Percentiles rank a stretch among this genome's conserved stretches.
phyloP scores from a whole-genome alignment of 1,139 yeast genomes.

The Sporopachydermia cereana region DNA sequence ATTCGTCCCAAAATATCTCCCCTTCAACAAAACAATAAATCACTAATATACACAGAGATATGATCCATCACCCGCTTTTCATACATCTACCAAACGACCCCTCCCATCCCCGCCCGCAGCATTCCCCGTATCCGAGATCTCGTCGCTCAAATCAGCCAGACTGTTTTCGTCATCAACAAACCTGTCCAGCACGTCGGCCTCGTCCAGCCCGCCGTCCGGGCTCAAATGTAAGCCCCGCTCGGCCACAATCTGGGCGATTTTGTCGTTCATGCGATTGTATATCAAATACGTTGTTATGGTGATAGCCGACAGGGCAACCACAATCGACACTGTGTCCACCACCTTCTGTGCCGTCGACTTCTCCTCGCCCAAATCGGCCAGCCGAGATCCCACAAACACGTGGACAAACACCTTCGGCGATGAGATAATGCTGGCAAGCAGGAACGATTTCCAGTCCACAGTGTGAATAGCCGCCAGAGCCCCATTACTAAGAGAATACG shows the following conservation, averaged over 20 bases:
- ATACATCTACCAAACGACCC: too few relatives aligned
- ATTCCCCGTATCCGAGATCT: too few relatives aligned
- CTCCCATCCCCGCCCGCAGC: too few relatives aligned
- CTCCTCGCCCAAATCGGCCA: slow-evolving; percentile 58
- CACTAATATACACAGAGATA: too few relatives aligned
- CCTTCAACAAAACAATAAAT: too few relatives aligned
- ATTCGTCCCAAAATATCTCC: too few relatives aligned
- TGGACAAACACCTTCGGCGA: slow-evolving; percentile 75
- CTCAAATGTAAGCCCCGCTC: slow-evolving; percentile 21
- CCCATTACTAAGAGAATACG: slow-evolving; percentile 86
- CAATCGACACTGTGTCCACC: slow-evolving; percentile 52
- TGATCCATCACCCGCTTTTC: too few relatives aligned
- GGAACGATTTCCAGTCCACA: slow-evolving; percentile 46
- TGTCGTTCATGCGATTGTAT: slow-evolving; percentile 36
- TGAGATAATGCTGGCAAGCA: slow-evolving; percentile 60
- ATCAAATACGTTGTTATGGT: slow-evolving; percentile 57
- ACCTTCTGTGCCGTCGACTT: slow-evolving; percentile 40
- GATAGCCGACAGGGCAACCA: slow-evolving; percentile 46
- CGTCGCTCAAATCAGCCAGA: too few relatives aligned
- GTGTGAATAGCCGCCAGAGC: slow-evolving; percentile 83
- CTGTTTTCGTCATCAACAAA: too few relatives aligned
- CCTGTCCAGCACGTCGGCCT: slow-evolving; percentile 10
- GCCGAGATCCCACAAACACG: slow-evolving; percentile 67
- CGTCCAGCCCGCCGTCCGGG: slow-evolving; percentile 12
- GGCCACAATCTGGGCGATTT: slow-evolving; percentile 13